These are phyloP conservation scores for Clarireedia monteithiana DNA, from an alignment of 2,329 filamentous ascomycete genomes.

Conservation along the genomic window DNA sequence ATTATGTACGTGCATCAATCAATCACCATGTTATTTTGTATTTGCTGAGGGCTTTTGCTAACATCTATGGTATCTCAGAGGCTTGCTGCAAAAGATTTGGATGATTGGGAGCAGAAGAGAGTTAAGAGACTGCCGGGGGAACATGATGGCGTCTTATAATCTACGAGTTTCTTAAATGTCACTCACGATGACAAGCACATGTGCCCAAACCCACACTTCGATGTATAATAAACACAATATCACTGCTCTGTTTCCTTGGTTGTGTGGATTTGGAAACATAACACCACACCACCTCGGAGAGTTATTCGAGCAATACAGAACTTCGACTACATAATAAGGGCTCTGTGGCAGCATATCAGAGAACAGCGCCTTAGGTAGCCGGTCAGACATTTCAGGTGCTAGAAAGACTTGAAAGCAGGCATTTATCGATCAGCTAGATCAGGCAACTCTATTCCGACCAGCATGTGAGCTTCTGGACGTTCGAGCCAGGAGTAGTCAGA, in stretches of 20 bases:
- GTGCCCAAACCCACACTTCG: neutral
- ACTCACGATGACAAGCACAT: neutral
- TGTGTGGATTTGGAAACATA: neutral
- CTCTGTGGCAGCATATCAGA: neutral
- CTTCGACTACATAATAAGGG: conserved; percentile 1
- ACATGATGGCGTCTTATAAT: conserved; percentile 70
- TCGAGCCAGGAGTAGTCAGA: neutral
- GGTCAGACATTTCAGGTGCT: neutral
- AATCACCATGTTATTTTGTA: neutral
- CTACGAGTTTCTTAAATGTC: neutral
- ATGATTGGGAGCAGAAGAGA: conserved; percentile 94
- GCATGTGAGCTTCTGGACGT: neutral
- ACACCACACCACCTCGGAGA: neutral
- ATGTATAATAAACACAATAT: neutral
- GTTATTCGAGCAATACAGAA: neutral
- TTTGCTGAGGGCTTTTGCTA: neutral
- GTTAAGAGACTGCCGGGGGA: conserved; percentile 87
- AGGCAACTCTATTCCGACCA: neutral
- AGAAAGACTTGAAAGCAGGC: neutral
- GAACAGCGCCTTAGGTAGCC: conserved; percentile 6
- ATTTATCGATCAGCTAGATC: neutral
- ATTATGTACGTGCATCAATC: conserved; percentile 56
- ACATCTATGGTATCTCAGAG: conserved; percentile 42
- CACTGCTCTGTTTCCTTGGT: neutral
- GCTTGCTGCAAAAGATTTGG: conserved; percentile 80